Percentiles rank a stretch among this genome's conserved stretches.
Evolutionary conservation across 108 stramenopile species (phyloP).

Genomic region (Skeletonema marinoi): DNA sequence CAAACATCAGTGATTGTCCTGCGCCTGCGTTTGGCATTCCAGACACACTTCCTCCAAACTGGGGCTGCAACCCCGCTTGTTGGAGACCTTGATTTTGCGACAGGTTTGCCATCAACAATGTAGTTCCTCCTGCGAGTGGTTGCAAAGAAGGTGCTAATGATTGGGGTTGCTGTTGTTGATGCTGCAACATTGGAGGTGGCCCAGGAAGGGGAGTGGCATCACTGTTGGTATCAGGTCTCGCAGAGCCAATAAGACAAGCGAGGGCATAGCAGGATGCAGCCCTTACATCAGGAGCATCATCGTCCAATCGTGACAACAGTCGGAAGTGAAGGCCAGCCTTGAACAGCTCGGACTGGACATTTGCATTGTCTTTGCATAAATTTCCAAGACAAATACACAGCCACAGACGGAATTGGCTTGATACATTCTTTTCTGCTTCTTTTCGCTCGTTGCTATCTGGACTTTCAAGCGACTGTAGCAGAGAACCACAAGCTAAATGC

Average conservation of each 20-base stretch:
- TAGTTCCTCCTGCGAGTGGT: slow-evolving; percentile 13
- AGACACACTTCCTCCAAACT: slow-evolving; percentile 18
- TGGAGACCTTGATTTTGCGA: slow-evolving; percentile 2
- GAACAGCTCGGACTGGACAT: slow-evolving; percentile 65
- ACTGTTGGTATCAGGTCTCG: not conserved
- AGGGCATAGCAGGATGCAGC: slow-evolving; percentile 87
- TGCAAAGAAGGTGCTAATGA: slow-evolving; percentile 15
- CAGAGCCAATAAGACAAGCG: slow-evolving; percentile 59
- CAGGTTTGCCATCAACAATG: slow-evolving; percentile 20
- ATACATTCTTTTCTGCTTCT: not conserved
- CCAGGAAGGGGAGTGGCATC: not conserved
- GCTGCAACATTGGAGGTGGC: slow-evolving; percentile 20
- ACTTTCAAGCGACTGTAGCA: slow-evolving; percentile 62
- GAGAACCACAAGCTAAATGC: slow-evolving; percentile 62
- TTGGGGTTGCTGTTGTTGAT: slow-evolving; percentile 13
- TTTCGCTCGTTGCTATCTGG: slow-evolving; percentile 34
- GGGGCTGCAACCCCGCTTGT: slow-evolving; percentile 3
- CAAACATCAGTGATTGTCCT: slow-evolving; percentile 35
- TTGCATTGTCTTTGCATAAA: slow-evolving; percentile 56
- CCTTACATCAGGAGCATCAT: slow-evolving; percentile 64
- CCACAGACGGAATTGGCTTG: slow-evolving; percentile 64
- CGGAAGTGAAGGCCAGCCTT: slow-evolving; percentile 64
- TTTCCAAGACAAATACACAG: slow-evolving; percentile 77
- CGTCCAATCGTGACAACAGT: slow-evolving; percentile 58
- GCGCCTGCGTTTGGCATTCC: slow-evolving; percentile 1